Base-by-base conservation (phyloP, 2,329 filamentous ascomycete species). In the Diaporthe sp. region DNA sequence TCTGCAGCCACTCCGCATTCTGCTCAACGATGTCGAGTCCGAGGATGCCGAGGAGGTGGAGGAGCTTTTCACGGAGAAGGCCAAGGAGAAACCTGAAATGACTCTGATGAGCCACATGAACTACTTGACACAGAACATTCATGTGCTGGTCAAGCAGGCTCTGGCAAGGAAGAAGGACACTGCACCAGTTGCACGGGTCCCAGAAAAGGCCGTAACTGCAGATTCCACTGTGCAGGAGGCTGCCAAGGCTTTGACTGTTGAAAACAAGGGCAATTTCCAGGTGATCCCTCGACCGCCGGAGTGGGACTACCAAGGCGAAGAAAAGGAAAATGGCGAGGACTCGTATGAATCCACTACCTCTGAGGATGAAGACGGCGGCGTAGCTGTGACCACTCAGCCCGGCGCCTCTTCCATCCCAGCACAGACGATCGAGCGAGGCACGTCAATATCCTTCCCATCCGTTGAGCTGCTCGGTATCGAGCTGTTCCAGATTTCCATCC, bases 401-500 rank as follows among this genome's bases (percentile, higher is more conserved):
- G 61, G 74, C 9, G 81, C 80, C 60, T 76, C 79, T n/a, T 77
- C 83, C 5, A 9, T 72, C 17, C 53, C 72, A 9, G 82, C 84
- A 4, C 84, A 85, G 37, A 85, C 86, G 1, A 82, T 87, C 2
- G 94, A 95, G 80, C 87, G 89, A 72, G 94, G 94, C 34, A 93
- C 94, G n/a, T 91, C 94, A 72, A 87, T 97, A 10, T 95, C 93
- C 0, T 95, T 97, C 79, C 95, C 95, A 0, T 92, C 90, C 37
- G 86, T 97, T 75, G 94, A 96, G 80, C 89, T 97, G 2, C 90
- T 95, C 81, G 91, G 93, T 51, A 93, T 97, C 76, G 94, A 97
- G 80, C 84, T 97, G 2, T 87, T 97, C 12, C 92, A 96, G 79
- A 84, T 96, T 1, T 86, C 89, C 0, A 87, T 90, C 34, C 85